These are phyloP conservation scores for Daldinia sp. DNA, from an alignment of 2,329 filamentous ascomycete species.

Conservation along the genomic window DNA sequence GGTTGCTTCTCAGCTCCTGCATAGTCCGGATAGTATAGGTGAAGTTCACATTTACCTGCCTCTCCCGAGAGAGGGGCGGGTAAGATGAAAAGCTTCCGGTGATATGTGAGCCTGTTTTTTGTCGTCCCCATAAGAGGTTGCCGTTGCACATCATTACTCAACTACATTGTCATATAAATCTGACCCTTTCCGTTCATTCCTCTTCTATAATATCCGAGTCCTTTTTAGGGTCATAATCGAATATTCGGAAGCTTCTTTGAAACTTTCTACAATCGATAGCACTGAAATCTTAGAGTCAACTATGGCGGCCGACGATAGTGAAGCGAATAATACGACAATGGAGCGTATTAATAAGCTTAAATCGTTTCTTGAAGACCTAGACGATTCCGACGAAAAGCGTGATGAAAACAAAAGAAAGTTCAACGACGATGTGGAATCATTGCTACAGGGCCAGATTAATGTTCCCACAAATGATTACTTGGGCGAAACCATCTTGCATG, in stretches of 20 bases:
- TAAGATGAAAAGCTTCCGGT: neutral
- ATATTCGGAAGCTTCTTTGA: neutral
- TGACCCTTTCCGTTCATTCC: neutral
- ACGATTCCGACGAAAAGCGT: neutral
- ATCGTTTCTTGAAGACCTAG: neutral
- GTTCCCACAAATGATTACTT: neutral
- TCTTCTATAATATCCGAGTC: neutral
- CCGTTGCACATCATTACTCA: neutral
- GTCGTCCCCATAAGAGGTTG: conserved; percentile 1
- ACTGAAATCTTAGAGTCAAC: neutral
- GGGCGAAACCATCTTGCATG: conserved; percentile 8
- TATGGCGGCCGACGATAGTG: conserved; percentile 5
- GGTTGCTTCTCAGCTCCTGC: neutral
- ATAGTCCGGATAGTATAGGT: neutral
- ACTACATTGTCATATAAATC: conserved; percentile 6
- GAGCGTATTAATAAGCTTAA: neutral
- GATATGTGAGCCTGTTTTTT: neutral
- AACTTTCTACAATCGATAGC: neutral
- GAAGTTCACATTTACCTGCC: neutral
- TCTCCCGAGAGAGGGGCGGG: neutral
- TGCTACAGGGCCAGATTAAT: neutral
- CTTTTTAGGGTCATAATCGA: neutral
- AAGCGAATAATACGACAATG: neutral
- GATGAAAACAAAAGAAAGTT: neutral
- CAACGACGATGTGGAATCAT: neutral